A percentile compares a stretch with the other conserved stretches of the same genome.
These are phyloP conservation scores for Metroxylon sagu DNA, from an alignment of 176 grass and related monocot species.

Conservation along the genomic window DNA sequence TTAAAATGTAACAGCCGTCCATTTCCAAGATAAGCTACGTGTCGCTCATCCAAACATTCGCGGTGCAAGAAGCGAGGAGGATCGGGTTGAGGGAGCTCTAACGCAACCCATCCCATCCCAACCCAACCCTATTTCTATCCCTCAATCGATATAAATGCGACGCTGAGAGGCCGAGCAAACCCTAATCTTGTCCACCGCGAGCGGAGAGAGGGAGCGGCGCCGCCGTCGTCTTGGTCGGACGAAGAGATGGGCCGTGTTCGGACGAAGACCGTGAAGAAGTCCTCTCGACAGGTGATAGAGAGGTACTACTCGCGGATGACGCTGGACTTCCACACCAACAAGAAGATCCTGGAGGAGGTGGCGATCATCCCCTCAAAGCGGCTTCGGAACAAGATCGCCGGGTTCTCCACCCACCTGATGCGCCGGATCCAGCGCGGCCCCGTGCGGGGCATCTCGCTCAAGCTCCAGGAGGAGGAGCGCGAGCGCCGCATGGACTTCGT, in stretches of 20 bases:
- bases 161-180: too few species aligned
- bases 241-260: slow-evolving; percentile 2
- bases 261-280: slow-evolving; percentile 15
- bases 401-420: slow-evolving; percentile 11
- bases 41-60: too few species aligned
- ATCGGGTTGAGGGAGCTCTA: too few species aligned
- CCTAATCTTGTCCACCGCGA: too few species aligned
- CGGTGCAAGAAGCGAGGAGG: too few species aligned
- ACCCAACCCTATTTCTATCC: too few species aligned
- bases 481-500: slow-evolving; percentile 21
- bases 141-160: too few species aligned
- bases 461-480: slow-evolving; percentile 17
- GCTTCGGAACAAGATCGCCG: slow-evolving; percentile 11
- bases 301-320: slow-evolving; percentile 8
- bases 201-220: too few species aligned
- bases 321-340: slow-evolving; percentile 17
- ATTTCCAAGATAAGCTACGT: too few species aligned
- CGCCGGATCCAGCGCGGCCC: slow-evolving; percentile 14
- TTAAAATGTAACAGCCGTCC: too few species aligned
- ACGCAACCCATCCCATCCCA: too few species aligned
- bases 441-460: slow-evolving; percentile 13
- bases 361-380: slow-evolving; percentile 14
- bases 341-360: slow-evolving; percentile 12
- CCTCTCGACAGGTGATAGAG: slow-evolving; percentile 8
- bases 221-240: too few species aligned